Base-by-base conservation (phyloP, 441 rosid species). In the Aleurites moluccanus region DNA sequence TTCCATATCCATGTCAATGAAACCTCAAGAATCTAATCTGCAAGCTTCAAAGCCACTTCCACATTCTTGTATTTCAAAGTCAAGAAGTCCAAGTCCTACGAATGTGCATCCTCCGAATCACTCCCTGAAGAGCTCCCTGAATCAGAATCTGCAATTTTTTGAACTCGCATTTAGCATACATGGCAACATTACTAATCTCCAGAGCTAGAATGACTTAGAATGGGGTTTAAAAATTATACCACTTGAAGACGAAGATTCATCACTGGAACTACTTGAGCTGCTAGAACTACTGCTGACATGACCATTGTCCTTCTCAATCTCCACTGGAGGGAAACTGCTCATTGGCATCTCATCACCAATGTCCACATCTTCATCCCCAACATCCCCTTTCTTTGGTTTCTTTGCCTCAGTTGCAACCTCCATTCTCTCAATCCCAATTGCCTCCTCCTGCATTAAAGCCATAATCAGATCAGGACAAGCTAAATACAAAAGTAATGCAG, bases 51-150 rank as follows among this genome's bases (percentile, higher is more conserved):
- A 35, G 40, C 72, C 72, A 16, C 53, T 33, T 60, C 56, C 21
- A 33, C 28, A 49, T 62, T 28, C 73, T 40, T 71, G n/a, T 63
- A 15, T 55, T 47, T 67, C 49, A 11, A 30, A 4, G 0, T 15
- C 50, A 52, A 49, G 3, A 49, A 38, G 40, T 38, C n/a, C 40
- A 20, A n/a, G 28, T 72, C 25, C 69, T 69, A 88, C 0, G 94
- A 94, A 57, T 87, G 90, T 1, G 90, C 97, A 80, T 91, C 90
- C 83, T 89, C 98, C 0, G 97, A 90, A 57, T 91, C 98, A 79
- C 97, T 94, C 28, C 95, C 97, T 9, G 98, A 93, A 64, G 98
- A 94, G 84, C 96, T 90, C 75, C 94, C 91, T 23, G 99, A 92
- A 81, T 83, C 96, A 2, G 98, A 91, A 85, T 83, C 96, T 92